Evolutionary conservation across 1,284 basidiomycete species (phyloP).

Genomic region (Irpex lacteus): DNA sequence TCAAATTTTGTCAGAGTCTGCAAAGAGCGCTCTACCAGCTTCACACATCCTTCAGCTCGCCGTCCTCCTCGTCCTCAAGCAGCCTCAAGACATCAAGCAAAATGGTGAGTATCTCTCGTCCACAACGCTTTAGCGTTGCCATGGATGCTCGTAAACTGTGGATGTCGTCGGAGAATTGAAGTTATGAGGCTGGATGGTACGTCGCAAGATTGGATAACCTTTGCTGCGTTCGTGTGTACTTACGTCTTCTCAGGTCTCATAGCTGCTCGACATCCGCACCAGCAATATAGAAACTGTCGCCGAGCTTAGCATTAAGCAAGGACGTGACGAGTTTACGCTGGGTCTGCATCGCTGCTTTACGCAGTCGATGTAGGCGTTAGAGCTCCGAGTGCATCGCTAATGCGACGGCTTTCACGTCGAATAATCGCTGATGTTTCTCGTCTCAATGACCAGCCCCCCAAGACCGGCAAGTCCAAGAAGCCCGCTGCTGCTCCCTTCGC

Average conservation of each 20-base stretch:
- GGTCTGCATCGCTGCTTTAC: constrained; percentile 33
- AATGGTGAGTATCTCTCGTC: constrained; percentile 42
- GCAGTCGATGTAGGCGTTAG: constrained; percentile 43
- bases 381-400: constrained; percentile 60
- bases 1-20: too few relatives aligned
- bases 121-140: constrained; percentile 18
- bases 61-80: constrained; percentile 32
- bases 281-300: constrained; percentile 22
- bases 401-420: constrained; percentile 36
- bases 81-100: constrained; percentile 28
- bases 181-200: constrained; percentile 52
- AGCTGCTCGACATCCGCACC: constrained; percentile 22
- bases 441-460: constrained; percentile 91
- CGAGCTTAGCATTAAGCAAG: constrained; percentile 26
- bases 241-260: constrained; percentile 12
- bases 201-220: constrained; percentile 41
- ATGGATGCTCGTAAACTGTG: constrained; percentile 37
- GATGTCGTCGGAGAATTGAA: constrained; percentile 15
- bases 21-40: too few relatives aligned
- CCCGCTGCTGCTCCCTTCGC: constrained; percentile 70
- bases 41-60: neutral
- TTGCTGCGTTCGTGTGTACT: constrained; percentile 13
- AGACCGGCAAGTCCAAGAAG: constrained; percentile 67
- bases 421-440: constrained; percentile 57
- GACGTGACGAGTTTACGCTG: constrained; percentile 42